A percentile compares a stretch with the other conserved stretches of the same genome.
phyloP scores from a whole-genome alignment of 495 filamentous ascomycete genomes.

The Aspergillus avenaceus region DNA sequence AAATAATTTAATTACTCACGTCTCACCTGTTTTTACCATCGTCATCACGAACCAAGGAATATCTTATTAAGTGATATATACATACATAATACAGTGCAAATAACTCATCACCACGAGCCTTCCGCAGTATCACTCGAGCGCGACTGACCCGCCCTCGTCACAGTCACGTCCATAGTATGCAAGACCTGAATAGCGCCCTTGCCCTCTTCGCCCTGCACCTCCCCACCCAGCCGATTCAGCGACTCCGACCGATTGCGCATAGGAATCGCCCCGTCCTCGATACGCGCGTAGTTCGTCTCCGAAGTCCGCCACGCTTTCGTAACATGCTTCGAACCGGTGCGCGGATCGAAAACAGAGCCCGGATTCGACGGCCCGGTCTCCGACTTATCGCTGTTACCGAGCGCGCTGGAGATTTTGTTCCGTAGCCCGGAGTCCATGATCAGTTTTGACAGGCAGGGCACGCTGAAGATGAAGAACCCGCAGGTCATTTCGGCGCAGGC shows the following conservation, averaged over 20 bases:
- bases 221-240: background rate
- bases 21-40: no score
- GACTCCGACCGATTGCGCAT: background rate
- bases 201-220: background rate
- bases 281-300: background rate
- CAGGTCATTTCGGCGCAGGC: conserved; percentile 23
- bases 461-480: conserved; percentile 21
- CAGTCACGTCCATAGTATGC: background rate
- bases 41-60: no score
- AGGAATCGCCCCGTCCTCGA: background rate
- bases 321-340: background rate
- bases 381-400: background rate
- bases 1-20: no score
- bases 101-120: no score
- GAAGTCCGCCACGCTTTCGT: background rate
- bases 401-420: background rate
- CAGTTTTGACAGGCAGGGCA: conserved; percentile 20
- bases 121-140: no score
- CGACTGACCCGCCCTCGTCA: no score
- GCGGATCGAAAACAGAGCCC: background rate
- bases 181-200: background rate
- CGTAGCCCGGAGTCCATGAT: conserved; percentile 16
- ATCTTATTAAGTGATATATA: no score
- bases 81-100: no score
- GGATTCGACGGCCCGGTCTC: background rate